A percentile compares a stretch with the other conserved stretches of the same genome.
Evolutionary conservation across 148 eudicot genomes (phyloP).

Genomic region (Rhododendron griersonianum): DNA sequence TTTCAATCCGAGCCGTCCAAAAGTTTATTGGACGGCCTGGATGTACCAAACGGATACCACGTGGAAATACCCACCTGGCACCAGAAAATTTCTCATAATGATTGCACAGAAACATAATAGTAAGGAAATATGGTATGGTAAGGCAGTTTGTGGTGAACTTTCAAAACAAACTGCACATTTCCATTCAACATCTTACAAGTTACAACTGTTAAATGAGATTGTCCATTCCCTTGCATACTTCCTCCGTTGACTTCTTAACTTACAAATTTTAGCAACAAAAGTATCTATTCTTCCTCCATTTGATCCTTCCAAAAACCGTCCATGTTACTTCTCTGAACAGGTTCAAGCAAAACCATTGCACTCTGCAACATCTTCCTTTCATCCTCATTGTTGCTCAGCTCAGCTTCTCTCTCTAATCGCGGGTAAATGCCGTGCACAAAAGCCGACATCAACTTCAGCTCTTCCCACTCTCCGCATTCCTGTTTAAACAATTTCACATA

Average conservation of each 20-base stretch:
- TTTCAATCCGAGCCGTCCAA: too few relatives aligned
- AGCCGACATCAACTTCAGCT: slow-evolving; percentile 40
- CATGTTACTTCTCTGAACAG: slow-evolving; percentile 41
- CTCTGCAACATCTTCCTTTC: slow-evolving; percentile 32
- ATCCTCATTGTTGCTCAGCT: slow-evolving; percentile 26
- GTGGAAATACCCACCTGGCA: too few relatives aligned
- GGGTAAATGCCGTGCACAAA: slow-evolving; percentile 47
- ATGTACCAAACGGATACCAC: too few relatives aligned
- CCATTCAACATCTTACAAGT: neutral
- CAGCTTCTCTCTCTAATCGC: slow-evolving; percentile 43
- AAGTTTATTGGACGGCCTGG: too few relatives aligned
- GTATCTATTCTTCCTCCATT: slow-evolving; percentile 22
- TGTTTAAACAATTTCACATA: slow-evolving; percentile 39
- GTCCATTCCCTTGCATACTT: slow-evolving; percentile 2
- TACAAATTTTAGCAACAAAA: neutral
- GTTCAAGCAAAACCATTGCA: slow-evolving; percentile 56
- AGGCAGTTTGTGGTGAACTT: neutral
- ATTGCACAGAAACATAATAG: neutral
- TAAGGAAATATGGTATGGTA: neutral
- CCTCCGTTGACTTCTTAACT: neutral
- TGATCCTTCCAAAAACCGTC: slow-evolving; percentile 22
- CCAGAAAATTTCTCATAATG: neutral
- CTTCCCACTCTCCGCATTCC: slow-evolving; percentile 31
- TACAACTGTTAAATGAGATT: neutral
- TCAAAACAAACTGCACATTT: neutral